These are phyloP conservation scores for Populus hybrid DNA, from an alignment of 441 rosid genomes.

Conservation along the genomic window DNA sequence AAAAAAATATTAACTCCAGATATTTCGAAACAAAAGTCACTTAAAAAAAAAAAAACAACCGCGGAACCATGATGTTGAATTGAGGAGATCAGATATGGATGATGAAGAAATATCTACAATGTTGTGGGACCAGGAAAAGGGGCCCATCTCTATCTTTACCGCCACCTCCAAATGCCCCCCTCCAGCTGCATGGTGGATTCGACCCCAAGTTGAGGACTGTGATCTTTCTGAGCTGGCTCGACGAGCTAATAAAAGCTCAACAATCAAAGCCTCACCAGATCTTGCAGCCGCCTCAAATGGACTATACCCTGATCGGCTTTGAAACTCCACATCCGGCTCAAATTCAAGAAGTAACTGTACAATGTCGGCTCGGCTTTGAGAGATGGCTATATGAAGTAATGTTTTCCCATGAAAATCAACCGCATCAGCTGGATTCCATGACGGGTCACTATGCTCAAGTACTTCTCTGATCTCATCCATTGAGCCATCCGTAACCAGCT, in stretches of 20 bases:
- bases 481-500: conserved; percentile 36
- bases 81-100: too few relatives aligned
- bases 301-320: conserved; percentile 32
- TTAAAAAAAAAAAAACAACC: too few relatives aligned
- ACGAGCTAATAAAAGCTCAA: conserved; percentile 50
- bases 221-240: conserved; percentile 44
- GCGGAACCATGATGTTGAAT: too few relatives aligned
- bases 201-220: conserved; percentile 40
- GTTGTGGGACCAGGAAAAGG: too few relatives aligned
- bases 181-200: conserved; percentile 45
- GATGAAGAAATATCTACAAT: too few relatives aligned
- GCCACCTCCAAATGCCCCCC: conserved; percentile 43
- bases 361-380: conserved; percentile 53
- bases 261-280: conserved; percentile 47
- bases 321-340: conserved; percentile 40
- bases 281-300: conserved; percentile 50
- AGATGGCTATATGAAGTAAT: conserved; percentile 52
- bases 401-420: conserved; percentile 39
- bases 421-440: conserved; percentile 43
- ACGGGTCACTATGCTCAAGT: conserved; percentile 49
- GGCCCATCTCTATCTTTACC: too few relatives aligned
- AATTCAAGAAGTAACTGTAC: conserved; percentile 62
- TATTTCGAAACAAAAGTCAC: too few relatives aligned
- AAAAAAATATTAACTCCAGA: too few relatives aligned
- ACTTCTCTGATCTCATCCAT: conserved; percentile 58